phyloP scores from a whole-genome alignment of 225 moss, liverwort and hornwort genomes.

The Sphagnum contortum region DNA sequence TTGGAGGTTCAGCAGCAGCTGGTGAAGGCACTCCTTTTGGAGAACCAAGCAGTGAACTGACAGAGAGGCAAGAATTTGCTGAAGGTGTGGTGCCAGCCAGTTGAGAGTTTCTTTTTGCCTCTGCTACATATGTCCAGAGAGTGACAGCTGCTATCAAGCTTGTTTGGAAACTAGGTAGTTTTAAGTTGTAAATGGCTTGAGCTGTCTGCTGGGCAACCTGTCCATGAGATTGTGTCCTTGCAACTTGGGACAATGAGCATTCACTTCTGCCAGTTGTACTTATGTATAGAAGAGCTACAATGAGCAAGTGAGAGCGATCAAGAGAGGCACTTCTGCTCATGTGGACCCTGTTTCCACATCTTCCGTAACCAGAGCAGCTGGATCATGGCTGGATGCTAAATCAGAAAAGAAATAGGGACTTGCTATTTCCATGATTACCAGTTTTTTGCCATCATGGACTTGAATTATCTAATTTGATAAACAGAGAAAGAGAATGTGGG shows the following conservation, averaged over 20 bases:
- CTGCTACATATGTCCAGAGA: not conserved
- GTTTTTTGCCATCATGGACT: no score
- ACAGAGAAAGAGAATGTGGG: no score
- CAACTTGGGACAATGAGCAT: not conserved
- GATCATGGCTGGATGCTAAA: no score
- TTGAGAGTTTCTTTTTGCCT: conserved; percentile 7
- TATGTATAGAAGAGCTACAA: conserved; percentile 16
- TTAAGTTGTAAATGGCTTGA: conserved; percentile 2
- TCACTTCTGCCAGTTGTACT: conserved; percentile 14
- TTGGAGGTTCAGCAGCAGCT: conserved; percentile 14
- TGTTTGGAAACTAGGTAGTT: not conserved
- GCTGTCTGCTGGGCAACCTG: conserved; percentile 6
- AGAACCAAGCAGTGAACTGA: conserved; percentile 12
- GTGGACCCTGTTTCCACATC: not conserved
- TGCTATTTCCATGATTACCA: no score
- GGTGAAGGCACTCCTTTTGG: conserved; percentile 5
- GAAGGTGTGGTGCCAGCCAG: conserved; percentile 9
- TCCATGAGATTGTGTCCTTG: conserved; percentile 6
- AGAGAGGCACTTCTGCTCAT: conserved; percentile 13
- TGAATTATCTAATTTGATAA: no score
- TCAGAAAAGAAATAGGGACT: no score
- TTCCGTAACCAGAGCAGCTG: no score
- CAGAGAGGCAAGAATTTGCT: conserved; percentile 12
- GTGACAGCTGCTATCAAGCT: conserved; percentile 6
- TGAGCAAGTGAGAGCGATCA: conserved; percentile 9